Evolutionary conservation across 2,329 filamentous ascomycete genomes (phyloP).

Genomic region (Neofusicoccum ribis): DNA sequence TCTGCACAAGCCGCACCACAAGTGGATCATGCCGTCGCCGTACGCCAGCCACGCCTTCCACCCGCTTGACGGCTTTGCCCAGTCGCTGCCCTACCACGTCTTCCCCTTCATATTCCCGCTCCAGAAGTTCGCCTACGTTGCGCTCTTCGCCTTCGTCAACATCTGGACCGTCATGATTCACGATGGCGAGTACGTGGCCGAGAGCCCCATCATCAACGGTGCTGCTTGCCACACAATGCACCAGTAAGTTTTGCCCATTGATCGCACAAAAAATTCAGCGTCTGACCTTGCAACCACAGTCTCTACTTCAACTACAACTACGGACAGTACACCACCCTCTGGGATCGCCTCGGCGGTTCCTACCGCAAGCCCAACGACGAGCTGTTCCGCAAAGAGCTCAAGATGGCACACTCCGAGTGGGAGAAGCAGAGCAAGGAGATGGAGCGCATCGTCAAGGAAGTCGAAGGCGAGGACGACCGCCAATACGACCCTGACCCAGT

Average conservation of each 20-base stretch:
- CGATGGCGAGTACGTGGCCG: slow-evolving; percentile 90
- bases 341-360: slow-evolving; percentile 84
- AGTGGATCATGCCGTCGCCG: slow-evolving; percentile 98
- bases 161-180: slow-evolving; percentile 97
- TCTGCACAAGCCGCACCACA: slow-evolving; percentile 97
- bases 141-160: slow-evolving; percentile 88
- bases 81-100: slow-evolving; percentile 88
- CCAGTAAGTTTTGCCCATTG: slow-evolving; percentile 62
- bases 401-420: slow-evolving; percentile 82
- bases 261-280: slow-evolving; percentile 23
- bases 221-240: slow-evolving; percentile 93
- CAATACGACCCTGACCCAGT: slow-evolving; percentile 39
- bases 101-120: slow-evolving; percentile 92
- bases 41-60: slow-evolving; percentile 94
- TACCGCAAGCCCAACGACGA: slow-evolving; percentile 85
- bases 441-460: slow-evolving; percentile 72
- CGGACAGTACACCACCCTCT: slow-evolving; percentile 89
- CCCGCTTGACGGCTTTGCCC: slow-evolving; percentile 84
- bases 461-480: slow-evolving; percentile 60
- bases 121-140: slow-evolving; percentile 85
- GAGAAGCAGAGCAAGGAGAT: slow-evolving; percentile 73
- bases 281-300: slow-evolving; percentile 7
- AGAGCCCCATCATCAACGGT: slow-evolving; percentile 89
- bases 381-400: slow-evolving; percentile 79
- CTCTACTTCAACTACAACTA: slow-evolving; percentile 81